Base-by-base conservation (phyloP, 208 protist genomes). In the Balamuthia mandrillaris region DNA sequence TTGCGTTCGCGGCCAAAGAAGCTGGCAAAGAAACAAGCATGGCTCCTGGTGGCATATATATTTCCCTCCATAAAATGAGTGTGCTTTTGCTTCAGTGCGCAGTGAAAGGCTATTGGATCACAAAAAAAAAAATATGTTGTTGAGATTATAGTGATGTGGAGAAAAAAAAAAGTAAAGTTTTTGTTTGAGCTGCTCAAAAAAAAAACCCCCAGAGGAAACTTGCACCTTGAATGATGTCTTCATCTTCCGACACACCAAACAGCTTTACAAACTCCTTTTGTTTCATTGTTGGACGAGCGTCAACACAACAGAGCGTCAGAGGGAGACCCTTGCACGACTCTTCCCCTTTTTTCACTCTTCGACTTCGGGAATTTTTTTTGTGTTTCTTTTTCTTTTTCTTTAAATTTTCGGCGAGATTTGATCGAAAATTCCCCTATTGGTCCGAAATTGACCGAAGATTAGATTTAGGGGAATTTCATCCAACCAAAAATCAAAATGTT, bases 221-320 rank as follows among this genome's bases (percentile, higher is more conserved):
- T 24, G 21, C 31, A 72, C 63, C 63, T n/a, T 47, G 31, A 21
- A 72, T 33, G 35, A 72, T 72, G 12, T 72, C 63, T 27, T 72
- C 63, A 14, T 41, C 39, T 47, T 72, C 24, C 3, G 63, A 45
- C 10, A 72, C 4, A 21, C 49, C 18, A 41, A 72, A 72, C 9
- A 72, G 63, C 35, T 72, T 72, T 10, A 72, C 63, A n/a, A 72
- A 72, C 12, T 72, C 37, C 63, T 72, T 72, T 27, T 72, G 63
- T 41, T 72, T 72, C 63, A 72, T 72, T 18, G 16, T 54, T 14
- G 47, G n/a, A n/a, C n/a, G n/a, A n/a, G n/a, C n/a, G n/a, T n/a
- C n/a, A n/a, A n/a, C n/a, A n/a, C n/a, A n/a, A n/a, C n/a, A n/a
- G n/a, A n/a, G n/a, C n/a, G n/a, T n/a, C n/a, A n/a, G n/a, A n/a